Percentiles rank a stretch among this genome's conserved stretches.
Evolutionary conservation across 345 rosid genomes (phyloP).

Genomic region (Trapa incisa): DNA sequence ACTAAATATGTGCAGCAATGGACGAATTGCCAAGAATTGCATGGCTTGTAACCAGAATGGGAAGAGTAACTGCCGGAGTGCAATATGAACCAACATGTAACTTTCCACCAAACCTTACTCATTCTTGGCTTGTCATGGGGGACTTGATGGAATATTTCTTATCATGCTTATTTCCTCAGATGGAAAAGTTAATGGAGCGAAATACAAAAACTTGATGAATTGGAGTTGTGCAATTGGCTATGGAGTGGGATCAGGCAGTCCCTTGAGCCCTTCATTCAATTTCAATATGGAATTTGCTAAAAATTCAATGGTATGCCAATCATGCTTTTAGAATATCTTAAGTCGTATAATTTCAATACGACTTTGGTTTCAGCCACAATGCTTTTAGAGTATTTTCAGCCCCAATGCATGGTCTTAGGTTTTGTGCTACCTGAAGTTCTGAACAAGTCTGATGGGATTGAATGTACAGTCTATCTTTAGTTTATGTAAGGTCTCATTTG

Average conservation of each 20-base stretch:
- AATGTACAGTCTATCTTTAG: neutral
- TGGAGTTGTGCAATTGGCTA: conserved; percentile 91
- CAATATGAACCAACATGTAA: conserved; percentile 76
- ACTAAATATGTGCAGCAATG: conserved; percentile 20
- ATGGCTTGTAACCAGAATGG: conserved; percentile 82
- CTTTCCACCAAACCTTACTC: conserved; percentile 9
- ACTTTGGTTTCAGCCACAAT: too few species aligned
- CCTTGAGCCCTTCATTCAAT: conserved; percentile 79
- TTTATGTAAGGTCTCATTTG: neutral
- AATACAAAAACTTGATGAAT: conserved; percentile 45
- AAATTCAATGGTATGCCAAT: conserved; percentile 52
- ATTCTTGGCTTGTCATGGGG: neutral
- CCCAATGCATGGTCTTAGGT: neutral
- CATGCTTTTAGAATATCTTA: neutral
- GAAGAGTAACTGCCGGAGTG: conserved; percentile 69
- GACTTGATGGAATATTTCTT: neutral
- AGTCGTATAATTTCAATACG: neutral
- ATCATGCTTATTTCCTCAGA: conserved; percentile 24
- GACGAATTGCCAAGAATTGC: conserved; percentile 58
- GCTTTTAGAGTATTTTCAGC: too few species aligned
- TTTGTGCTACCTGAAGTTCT: neutral
- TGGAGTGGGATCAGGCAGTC: conserved; percentile 74
- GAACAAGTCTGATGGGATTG: neutral
- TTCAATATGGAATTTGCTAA: conserved; percentile 71
- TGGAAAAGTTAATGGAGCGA: conserved; percentile 36